A percentile compares a stretch with the other conserved stretches of the same genome.
Conservation (phyloP, 352 stramenopile genomes). For the Phytopythium vexans region DNA sequence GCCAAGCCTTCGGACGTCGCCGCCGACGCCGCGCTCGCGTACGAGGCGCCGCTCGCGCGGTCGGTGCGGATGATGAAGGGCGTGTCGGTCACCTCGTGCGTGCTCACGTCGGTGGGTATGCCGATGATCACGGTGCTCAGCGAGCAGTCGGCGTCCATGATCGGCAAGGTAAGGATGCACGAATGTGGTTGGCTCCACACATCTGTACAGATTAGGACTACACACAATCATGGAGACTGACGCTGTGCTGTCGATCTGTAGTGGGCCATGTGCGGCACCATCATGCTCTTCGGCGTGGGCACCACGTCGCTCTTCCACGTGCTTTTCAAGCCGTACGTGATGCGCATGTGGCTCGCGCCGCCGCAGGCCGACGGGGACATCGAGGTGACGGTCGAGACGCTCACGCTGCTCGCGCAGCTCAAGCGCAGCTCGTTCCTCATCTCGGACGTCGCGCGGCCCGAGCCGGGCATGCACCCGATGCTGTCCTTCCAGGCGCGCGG, state of each 20-base stretch:
- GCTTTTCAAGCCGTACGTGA: conserved; percentile 85
- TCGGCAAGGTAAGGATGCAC: conserved; percentile 51
- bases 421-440: conserved; percentile 53
- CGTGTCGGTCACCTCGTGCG: conserved; percentile 82
- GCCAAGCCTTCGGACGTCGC: not conserved
- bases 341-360: conserved; percentile 67
- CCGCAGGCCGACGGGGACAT: conserved; percentile 6
- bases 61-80: conserved; percentile 84
- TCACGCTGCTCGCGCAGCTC: conserved; percentile 66
- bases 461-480: conserved; percentile 80
- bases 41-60: conserved; percentile 66
- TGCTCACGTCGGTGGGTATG: conserved; percentile 80
- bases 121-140: conserved; percentile 70
- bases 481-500: conserved; percentile 69
- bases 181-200: not conserved
- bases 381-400: conserved; percentile 66
- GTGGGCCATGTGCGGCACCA: conserved; percentile 88
- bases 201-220: not conserved
- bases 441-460: conserved; percentile 48
- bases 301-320: conserved; percentile 83
- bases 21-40: conserved; percentile 32
- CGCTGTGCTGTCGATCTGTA: conserved; percentile 6
- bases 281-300: conserved; percentile 84
- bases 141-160: conserved; percentile 61
- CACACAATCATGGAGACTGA: not conserved